phyloP scores from a whole-genome alignment of 1,284 basidiomycete species.

The Amylostereum chailletii region DNA sequence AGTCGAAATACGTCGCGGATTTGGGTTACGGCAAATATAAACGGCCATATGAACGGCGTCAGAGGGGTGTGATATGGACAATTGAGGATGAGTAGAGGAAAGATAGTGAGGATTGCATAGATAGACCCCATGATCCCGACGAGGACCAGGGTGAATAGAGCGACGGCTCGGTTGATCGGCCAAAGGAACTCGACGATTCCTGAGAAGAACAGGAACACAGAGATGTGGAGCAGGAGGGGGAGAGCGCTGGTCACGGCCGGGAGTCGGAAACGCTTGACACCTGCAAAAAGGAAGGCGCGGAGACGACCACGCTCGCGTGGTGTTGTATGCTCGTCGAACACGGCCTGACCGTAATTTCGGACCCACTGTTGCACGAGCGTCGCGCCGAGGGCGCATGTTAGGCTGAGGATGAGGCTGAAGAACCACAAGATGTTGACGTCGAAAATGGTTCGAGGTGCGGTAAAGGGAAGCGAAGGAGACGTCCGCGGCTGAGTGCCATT shows the following conservation, averaged over 20 bases:
- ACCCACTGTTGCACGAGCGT: neutral
- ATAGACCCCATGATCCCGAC: neutral
- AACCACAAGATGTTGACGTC: neutral
- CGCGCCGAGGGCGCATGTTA: neutral
- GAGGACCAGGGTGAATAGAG: too few relatives aligned
- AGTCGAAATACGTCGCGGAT: too few relatives aligned
- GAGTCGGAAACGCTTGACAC: too few relatives aligned
- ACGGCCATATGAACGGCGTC: neutral
- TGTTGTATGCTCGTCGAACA: slow-evolving; percentile 5
- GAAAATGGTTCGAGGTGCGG: slow-evolving; percentile 13
- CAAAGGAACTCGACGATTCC: too few relatives aligned
- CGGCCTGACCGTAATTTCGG: neutral
- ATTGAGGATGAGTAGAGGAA: neutral
- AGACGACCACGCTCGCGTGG: neutral
- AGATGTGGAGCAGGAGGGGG: too few relatives aligned
- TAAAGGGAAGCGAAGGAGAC: neutral
- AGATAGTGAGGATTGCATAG: neutral
- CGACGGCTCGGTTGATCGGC: too few relatives aligned
- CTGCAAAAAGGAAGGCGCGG: too few relatives aligned
- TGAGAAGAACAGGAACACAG: too few relatives aligned
- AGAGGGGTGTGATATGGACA: neutral
- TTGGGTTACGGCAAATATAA: too few relatives aligned
- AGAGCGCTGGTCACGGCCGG: too few relatives aligned
- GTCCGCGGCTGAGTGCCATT: neutral
- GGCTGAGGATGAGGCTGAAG: neutral